A percentile compares a stretch with the other conserved stretches of the same genome.
Evolutionary conservation across 305 asterid genomes (phyloP).

Genomic region (Fraxinus dipetala): DNA sequence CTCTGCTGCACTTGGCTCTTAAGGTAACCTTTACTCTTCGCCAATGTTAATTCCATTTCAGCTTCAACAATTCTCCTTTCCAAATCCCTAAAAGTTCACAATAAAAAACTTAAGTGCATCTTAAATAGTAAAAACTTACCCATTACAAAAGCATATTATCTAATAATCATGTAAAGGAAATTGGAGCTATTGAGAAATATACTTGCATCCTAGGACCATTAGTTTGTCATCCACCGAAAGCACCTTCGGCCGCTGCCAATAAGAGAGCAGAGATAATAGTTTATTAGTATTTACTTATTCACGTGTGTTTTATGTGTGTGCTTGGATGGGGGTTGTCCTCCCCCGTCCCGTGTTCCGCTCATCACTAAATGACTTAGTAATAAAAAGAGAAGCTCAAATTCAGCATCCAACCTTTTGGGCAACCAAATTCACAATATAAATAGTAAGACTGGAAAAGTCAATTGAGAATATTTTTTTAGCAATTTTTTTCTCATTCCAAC

Average conservation of each 20-base stretch:
- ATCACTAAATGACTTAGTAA: neutral
- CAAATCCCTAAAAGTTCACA: conserved; percentile 42
- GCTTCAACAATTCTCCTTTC: conserved; percentile 80
- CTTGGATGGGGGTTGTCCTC: neutral
- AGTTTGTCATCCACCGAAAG: conserved; percentile 88
- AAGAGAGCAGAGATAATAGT: conserved; percentile 16
- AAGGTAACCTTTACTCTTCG: conserved; percentile 94
- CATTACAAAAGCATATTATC: neutral
- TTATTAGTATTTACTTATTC: neutral
- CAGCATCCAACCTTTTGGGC: neutral
- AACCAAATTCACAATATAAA: neutral
- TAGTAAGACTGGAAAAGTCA: neutral
- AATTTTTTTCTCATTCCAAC: neutral
- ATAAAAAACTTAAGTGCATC: conserved; percentile 5
- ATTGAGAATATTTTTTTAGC: neutral
- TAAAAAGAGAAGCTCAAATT: neutral
- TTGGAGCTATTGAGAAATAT: conserved; percentile 25
- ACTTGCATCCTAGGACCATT: conserved; percentile 89
- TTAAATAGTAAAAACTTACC: neutral
- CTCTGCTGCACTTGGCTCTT: conserved; percentile 58
- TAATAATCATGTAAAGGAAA: conserved; percentile 17
- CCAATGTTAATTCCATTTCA: conserved; percentile 92
- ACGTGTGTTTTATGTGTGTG: neutral
- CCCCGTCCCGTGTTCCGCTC: neutral
- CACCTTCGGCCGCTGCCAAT: conserved; percentile 65